These are phyloP conservation scores for Saururus chinensis DNA, from an alignment of 164 flowering plant species.

Conservation along the genomic window DNA sequence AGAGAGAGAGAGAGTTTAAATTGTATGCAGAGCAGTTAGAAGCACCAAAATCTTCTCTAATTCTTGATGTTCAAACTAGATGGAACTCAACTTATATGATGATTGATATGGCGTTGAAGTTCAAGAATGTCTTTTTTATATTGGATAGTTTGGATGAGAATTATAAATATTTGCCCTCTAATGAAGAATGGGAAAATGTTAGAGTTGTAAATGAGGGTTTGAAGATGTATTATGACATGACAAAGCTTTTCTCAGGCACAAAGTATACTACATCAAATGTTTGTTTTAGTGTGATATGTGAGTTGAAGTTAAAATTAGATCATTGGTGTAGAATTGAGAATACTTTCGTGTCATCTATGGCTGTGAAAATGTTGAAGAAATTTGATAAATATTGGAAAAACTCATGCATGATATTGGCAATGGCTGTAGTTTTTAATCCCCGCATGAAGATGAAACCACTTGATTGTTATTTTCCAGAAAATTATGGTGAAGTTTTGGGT, in stretches of 20 bases:
- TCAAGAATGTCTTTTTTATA: conserved; percentile 37
- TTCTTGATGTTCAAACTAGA: conserved; percentile 35
- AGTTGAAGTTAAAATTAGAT: no score
- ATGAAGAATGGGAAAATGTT: conserved; percentile 71
- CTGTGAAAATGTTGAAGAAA: no score
- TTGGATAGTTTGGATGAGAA: conserved; percentile 37
- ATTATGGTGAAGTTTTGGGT: no score
- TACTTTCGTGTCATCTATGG: no score
- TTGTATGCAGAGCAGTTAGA: conserved; percentile 19
- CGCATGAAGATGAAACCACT: no score
- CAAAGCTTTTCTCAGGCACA: conserved; percentile 3
- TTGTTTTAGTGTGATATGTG: no score
- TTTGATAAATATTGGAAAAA: no score
- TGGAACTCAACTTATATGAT: conserved; percentile 59
- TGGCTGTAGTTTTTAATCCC: no score
- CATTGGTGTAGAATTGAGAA: no score
- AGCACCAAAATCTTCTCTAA: conserved; percentile 24
- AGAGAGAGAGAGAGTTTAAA: background rate
- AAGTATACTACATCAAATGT: conserved; percentile 4
- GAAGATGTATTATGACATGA: conserved; percentile 2
- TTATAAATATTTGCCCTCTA: conserved; percentile 27
- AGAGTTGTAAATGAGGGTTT: conserved; percentile 16
- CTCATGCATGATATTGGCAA: no score
- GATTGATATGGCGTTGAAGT: conserved; percentile 51
- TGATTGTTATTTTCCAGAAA: no score